phyloP scores from a whole-genome alignment of 208 protist genomes.

The Acanthamoeba sp. region DNA sequence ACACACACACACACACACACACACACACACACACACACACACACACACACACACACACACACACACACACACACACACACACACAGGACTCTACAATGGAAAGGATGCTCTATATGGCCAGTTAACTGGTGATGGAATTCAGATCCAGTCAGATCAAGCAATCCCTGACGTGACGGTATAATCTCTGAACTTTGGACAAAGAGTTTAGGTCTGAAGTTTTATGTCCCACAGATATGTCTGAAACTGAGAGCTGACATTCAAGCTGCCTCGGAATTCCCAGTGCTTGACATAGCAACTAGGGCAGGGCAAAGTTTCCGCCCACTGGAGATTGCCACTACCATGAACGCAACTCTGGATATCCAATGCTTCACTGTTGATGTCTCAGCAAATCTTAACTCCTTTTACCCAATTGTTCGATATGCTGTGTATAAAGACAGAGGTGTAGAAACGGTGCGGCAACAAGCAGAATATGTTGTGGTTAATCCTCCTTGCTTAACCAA shows the following conservation, averaged over 20 bases:
- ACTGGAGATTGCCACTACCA: neutral
- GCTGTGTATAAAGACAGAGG: neutral
- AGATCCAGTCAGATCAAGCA: too few relatives aligned
- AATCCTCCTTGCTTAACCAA: too few relatives aligned
- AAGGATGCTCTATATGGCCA: neutral
- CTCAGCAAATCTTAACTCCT: neutral
- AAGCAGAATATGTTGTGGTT: too few relatives aligned
- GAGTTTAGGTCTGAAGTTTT: too few relatives aligned
- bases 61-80: neutral
- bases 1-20: too few relatives aligned
- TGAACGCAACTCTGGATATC: neutral
- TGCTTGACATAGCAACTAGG: neutral
- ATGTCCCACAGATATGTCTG: neutral
- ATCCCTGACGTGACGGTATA: too few relatives aligned
- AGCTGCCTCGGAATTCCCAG: neutral
- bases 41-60: too few relatives aligned
- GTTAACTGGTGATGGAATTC: neutral
- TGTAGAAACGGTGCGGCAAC: too few relatives aligned
- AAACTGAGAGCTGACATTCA: neutral
- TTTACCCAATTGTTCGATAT: neutral
- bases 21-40: too few relatives aligned
- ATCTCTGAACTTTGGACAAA: too few relatives aligned
- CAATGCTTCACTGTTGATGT: neutral
- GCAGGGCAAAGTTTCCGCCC: neutral
- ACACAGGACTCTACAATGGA: neutral